Evolutionary conservation across 129 eudicot species (phyloP), one percentile per base, ranked within the genome.

Genomic region (Solidago caesia): DNA sequence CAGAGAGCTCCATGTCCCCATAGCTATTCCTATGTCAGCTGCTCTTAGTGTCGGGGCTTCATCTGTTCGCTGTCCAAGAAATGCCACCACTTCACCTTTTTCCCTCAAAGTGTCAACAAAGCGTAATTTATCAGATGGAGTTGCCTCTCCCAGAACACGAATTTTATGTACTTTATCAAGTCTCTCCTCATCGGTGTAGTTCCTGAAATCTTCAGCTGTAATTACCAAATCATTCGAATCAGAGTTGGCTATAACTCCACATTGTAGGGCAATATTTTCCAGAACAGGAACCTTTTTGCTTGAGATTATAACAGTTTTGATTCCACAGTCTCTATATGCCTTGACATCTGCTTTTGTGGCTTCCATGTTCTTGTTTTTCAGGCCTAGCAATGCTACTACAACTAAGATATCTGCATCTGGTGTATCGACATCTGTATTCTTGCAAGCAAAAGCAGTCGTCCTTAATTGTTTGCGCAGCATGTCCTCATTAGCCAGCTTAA

Each of bases 11-110:
- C 83, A 68, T 62, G 64, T 67, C 62, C 82, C 84, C 42, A 60
- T 29, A 2, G 87, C 47, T 57, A 83, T 12, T 58, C 87, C 87
- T 44, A 79, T 15, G 62, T 83, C 61, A 6, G 87, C 87, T 65
- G 6, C 66, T 61, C 33, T 75, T 46, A 83, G 29, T 8, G 75
- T 72, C 1, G 84, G 81, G 14, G 81, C 75, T 46, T 83, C 87
- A 39, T 33, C 55, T 46, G 87, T 75, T 75, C 77, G 60, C 27
- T 75, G 78, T 12, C 72, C 87, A 11, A 79, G 25, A 21, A 73
- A 70, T 8, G 75, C 75, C 13, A 83, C 87, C 21, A 79, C 81
- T 64, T 79, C 41, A 4, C 82, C 82, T 61, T 72, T 76, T 33
- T 59, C 57, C 46, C 44, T 66, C 72, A 84, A 49, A 39, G 57